Evolutionary conservation across 495 filamentous ascomycete species (phyloP), one percentile per base, ranked within the genome.

Genomic region (Melanomma pulvis-pyrius): DNA sequence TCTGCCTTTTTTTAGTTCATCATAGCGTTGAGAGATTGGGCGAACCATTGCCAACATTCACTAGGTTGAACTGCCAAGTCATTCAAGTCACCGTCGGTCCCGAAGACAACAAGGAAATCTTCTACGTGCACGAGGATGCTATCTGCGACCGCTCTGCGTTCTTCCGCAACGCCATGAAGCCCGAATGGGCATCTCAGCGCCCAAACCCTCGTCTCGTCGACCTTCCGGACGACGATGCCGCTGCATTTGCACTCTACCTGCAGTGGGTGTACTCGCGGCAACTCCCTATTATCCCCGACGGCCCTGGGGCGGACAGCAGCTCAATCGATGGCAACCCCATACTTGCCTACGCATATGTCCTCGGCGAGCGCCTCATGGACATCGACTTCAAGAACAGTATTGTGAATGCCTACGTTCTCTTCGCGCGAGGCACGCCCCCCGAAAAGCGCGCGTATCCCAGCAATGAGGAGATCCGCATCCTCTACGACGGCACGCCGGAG

Each of bases 121-220:
- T 62, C 51, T n/a, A 59, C n/a, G 46, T 70, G 6, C 68, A 70
- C 34, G 68, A 66, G 29, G n/a, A 8, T 11, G 53, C 59, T 24
- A 51, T 70, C 1, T 61, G 68, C 30, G 57, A 59, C 9, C 52
- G 51, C 8, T 62, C 62, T 6, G 39, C 19, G 15, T 70, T 62
- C 58, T 62, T 70, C 46, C 21, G 28, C 34, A 62, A 59, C 25
- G 68, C 63, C 21, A 61, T 66, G 62, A 70, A 65, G 24, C 57
- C 55, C 1, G 62, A 66, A 32, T 70, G 62, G 68, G 32, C 39
- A 1, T 44, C 36, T 2, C 21, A 24, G 17, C 41, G 57, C 1
- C 34, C 48, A 25, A 34, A 70, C 22, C 50, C 57, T 1, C 34
- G 63, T 0, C 8, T 67, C 2, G 26, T 67, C 22, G 64, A 65